A percentile compares a stretch with the other conserved stretches of the same genome.
These are phyloP conservation scores for Fagus sylvatica DNA, from an alignment of 306 rosid species.

Conservation along the genomic window DNA sequence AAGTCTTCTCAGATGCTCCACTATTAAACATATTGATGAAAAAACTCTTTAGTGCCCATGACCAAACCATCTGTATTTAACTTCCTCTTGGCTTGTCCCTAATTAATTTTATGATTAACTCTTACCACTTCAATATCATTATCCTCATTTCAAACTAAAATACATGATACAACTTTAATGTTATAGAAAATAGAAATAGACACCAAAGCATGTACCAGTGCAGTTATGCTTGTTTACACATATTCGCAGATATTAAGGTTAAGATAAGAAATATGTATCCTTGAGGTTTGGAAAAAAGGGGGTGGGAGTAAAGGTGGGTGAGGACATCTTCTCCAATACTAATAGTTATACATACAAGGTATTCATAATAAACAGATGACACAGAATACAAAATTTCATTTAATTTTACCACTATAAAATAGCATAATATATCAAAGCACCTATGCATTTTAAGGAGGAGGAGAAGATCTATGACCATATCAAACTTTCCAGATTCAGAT, in stretches of 20 bases:
- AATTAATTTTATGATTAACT: not conserved
- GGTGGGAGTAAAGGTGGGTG: too few species aligned
- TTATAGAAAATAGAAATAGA: not conserved
- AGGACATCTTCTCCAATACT: not conserved
- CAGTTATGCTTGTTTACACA: conserved; percentile 16
- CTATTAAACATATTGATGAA: too few species aligned
- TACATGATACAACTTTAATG: not conserved
- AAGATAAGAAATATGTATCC: not conserved
- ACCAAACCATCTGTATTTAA: not conserved
- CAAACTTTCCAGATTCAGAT: conserved; percentile 38
- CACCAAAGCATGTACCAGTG: not conserved
- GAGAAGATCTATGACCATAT: conserved; percentile 37
- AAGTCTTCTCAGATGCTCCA: too few species aligned
- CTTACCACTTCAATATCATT: not conserved
- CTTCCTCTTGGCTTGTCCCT: not conserved
- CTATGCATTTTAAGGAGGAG: not conserved
- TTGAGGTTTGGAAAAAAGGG: not conserved
- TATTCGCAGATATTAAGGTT: not conserved
- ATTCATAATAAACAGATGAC: not conserved
- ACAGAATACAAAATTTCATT: not conserved
- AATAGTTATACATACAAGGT: not conserved
- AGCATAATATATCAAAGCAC: not conserved
- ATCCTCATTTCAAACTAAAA: not conserved
- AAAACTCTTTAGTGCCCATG: not conserved
- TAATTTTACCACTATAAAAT: not conserved